These are phyloP conservation scores for Solanum appendiculatum DNA, from an alignment of 257 asterid genomes.

Conservation along the genomic window DNA sequence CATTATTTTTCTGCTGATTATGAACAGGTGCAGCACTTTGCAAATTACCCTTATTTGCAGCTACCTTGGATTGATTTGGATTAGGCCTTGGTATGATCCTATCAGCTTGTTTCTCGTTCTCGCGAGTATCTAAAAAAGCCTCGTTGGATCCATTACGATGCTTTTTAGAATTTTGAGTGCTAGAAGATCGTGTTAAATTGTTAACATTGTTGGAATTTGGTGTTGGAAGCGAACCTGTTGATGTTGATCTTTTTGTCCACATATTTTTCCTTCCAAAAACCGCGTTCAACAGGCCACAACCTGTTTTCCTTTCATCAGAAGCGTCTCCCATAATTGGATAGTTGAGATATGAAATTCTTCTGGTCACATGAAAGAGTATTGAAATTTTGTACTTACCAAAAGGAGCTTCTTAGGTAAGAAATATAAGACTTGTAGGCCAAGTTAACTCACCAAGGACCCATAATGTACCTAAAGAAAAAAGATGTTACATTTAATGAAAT, in stretches of 20 bases:
- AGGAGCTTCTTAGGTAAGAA: not conserved
- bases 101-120: slow-evolving; percentile 17
- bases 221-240: slow-evolving; percentile 37
- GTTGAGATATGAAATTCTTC: not conserved
- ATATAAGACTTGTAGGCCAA: not conserved
- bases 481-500: not conserved
- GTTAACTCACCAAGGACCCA: not conserved
- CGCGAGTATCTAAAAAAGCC: slow-evolving; percentile 1
- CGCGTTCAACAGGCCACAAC: slow-evolving; percentile 63
- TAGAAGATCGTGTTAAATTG: slow-evolving; percentile 10
- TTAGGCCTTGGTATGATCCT: slow-evolving; percentile 55
- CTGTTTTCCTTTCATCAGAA: slow-evolving; percentile 56
- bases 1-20: not conserved
- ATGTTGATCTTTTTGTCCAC: slow-evolving; percentile 41
- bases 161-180: slow-evolving; percentile 22
- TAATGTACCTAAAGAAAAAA: not conserved
- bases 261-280: slow-evolving; percentile 62
- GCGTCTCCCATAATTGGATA: slow-evolving; percentile 44
- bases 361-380: not conserved
- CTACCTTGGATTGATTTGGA: slow-evolving; percentile 35
- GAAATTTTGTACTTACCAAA: too few species aligned
- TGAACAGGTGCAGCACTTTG: not conserved
- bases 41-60: not conserved
- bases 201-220: not conserved
- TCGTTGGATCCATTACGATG: slow-evolving; percentile 12